These are phyloP conservation scores for Hypoxylon rubiginosum DNA, from an alignment of 2,329 filamentous ascomycete species.

Conservation along the genomic window DNA sequence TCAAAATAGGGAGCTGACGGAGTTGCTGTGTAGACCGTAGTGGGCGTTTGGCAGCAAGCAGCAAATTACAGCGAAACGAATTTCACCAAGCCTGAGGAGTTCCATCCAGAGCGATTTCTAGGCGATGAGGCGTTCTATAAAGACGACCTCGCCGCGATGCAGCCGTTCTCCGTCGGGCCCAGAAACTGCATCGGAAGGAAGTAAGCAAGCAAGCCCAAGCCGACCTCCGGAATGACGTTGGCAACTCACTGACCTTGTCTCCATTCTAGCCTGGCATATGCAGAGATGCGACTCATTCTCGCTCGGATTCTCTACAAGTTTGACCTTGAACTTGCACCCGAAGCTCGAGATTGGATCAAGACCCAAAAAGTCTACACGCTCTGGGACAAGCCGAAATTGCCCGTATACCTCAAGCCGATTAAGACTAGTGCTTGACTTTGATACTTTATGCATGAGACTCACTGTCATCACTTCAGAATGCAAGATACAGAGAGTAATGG, in stretches of 20 bases:
- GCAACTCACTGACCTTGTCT: too few relatives aligned
- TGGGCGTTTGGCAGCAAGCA: too few relatives aligned
- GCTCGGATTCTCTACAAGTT: conserved; percentile 56
- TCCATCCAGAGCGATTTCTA: conserved; percentile 46
- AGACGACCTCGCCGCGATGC: conserved; percentile 41
- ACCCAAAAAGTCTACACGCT: conserved; percentile 7
- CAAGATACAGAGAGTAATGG: too few relatives aligned
- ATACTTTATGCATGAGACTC: too few relatives aligned
- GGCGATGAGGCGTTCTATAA: conserved; percentile 31
- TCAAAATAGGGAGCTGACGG: neutral
- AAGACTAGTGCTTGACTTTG: neutral
- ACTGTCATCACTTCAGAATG: too few relatives aligned
- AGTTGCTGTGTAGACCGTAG: conserved; percentile 4
- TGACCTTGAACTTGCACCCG: conserved; percentile 41
- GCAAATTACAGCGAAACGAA: conserved; percentile 25
- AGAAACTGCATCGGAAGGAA: conserved; percentile 47
- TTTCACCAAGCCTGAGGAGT: conserved; percentile 38
- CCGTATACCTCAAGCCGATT: conserved; percentile 9
- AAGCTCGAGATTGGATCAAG: conserved; percentile 1
- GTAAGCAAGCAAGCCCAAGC: conserved; percentile 11
- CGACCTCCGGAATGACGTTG: too few relatives aligned
- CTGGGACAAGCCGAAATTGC: conserved; percentile 23
- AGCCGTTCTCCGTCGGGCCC: conserved; percentile 44
- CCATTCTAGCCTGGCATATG: conserved; percentile 50
- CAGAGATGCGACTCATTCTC: conserved; percentile 56